These are phyloP conservation scores for Thermothielavioides terrestris DNA, from an alignment of 495 filamentous ascomycete species.

Conservation along the genomic window DNA sequence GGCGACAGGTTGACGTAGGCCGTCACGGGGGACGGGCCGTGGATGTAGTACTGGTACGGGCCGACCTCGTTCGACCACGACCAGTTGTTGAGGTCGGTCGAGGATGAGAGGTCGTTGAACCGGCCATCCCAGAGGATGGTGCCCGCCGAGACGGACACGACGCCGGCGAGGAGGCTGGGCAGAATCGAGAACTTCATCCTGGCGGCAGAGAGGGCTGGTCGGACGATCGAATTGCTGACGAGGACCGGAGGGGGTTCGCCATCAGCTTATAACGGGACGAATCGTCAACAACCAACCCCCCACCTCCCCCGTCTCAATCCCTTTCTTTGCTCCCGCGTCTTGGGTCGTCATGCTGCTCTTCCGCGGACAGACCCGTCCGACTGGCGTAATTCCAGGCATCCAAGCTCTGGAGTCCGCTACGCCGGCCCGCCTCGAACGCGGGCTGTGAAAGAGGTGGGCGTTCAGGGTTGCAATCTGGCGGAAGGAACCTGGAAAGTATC, in stretches of 20 bases:
- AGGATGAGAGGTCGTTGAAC: constrained; percentile 48
- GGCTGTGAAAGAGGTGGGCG: background rate
- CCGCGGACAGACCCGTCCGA: too few species aligned
- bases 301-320: background rate
- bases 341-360: background rate
- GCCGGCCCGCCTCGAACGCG: constrained; percentile 15
- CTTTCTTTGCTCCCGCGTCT: constrained; percentile 1
- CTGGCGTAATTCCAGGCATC: constrained; percentile 2
- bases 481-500: constrained; percentile 12
- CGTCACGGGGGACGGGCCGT: constrained; percentile 46
- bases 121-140: constrained; percentile 54
- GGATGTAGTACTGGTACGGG: constrained; percentile 68
- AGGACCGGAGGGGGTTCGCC: background rate
- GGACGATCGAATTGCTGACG: too few species aligned
- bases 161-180: constrained; percentile 14
- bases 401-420: constrained; percentile 10
- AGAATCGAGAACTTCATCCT: constrained; percentile 25
- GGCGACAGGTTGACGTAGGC: constrained; percentile 50
- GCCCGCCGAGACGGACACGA: constrained; percentile 24
- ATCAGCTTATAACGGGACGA: background rate
- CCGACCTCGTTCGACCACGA: constrained; percentile 59
- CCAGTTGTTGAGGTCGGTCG: constrained; percentile 50
- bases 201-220: background rate
- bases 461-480: constrained; percentile 22
- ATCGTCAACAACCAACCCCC: background rate